Base-by-base conservation (phyloP, 495 filamentous ascomycete genomes). In the Penicillium psychrofluorescens region DNA sequence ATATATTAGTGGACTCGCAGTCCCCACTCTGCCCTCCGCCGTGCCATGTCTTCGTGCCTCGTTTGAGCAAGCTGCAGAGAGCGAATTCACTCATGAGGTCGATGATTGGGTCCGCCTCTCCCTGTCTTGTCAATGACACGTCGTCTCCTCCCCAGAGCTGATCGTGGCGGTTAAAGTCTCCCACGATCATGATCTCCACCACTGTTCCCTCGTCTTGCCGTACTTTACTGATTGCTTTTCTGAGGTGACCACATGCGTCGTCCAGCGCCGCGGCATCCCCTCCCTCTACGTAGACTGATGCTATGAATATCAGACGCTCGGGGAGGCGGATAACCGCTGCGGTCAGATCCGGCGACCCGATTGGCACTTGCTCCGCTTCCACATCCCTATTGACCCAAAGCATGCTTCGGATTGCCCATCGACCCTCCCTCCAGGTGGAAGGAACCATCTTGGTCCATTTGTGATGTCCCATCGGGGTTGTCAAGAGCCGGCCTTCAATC, bases 141-240 rank as follows among this genome's bases (percentile, higher is more conserved):
- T 55, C 42, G 40, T 64, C 62, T 54, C 59, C 63, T 54, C 61
- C 64, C 61, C 48, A 70, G 9, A 68, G 51, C 44, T 57, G 53
- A 54, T 69, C 53, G 48, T 62, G 51, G 35, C 52, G 55, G 46
- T 65, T 66, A 38, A 64, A 64, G 53, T 67, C 58, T 35, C 60
- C 58, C 40, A 54, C 37, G 45, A 67, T 43, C 43, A 56, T 41
- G 32, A 52, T 33, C 12, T 56, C 49, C 46, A 56, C 40, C 49
- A 45, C 46, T 0, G 44, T 32, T 11, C 40, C 53, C 13, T 43
- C 41, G 34, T 47, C 46, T 40, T 37, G 44, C 34, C 45, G 45
- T 27, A 53, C 50, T 31, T 41, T 44, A 29, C 28, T 36, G 14
- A 53, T 41, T 11, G 45, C 50, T 14, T 48, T 48, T 34, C 45